These are phyloP conservation scores for Aspergillus arachidicola DNA, from an alignment of 2,329 filamentous ascomycete species.

Conservation along the genomic window DNA sequence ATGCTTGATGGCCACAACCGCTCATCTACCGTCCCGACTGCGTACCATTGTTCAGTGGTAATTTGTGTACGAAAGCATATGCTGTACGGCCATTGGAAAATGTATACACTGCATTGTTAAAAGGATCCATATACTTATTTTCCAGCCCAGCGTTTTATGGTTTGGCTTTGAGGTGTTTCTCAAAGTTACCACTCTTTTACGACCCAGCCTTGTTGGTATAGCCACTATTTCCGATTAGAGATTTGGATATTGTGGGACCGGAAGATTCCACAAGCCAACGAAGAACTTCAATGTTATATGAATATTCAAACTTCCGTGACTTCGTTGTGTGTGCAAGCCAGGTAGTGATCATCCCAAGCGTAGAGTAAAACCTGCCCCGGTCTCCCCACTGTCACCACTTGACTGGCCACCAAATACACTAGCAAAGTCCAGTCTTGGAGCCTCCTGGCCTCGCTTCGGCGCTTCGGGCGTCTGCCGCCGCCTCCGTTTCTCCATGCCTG, in stretches of 20 bases:
- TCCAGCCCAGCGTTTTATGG: not conserved
- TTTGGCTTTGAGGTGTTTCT: not conserved
- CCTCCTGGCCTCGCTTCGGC: slow-evolving; percentile 74
- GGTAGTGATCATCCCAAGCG: slow-evolving; percentile 54
- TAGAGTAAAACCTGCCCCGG: slow-evolving; percentile 60
- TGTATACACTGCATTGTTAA: slow-evolving; percentile 3
- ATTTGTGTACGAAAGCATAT: slow-evolving; percentile 5
- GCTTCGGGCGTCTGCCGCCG: slow-evolving; percentile 77
- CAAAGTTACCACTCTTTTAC: not conserved
- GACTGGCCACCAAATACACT: slow-evolving; percentile 70
- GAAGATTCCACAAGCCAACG: not conserved
- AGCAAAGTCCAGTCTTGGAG: slow-evolving; percentile 66
- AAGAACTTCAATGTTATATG: not conserved
- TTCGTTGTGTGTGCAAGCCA: not conserved
- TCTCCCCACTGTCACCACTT: slow-evolving; percentile 64
- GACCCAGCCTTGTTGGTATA: not conserved
- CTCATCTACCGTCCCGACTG: not conserved
- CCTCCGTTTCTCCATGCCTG: slow-evolving; percentile 81
- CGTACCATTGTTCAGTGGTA: not conserved
- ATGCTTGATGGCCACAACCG: not conserved
- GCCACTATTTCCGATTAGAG: not conserved
- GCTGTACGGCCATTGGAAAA: not conserved
- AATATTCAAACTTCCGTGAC: not conserved
- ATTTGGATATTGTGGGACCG: not conserved
- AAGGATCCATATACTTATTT: not conserved